Conservation (phyloP, 345 rosid species). For the Eucalyptus melliodora region DNA sequence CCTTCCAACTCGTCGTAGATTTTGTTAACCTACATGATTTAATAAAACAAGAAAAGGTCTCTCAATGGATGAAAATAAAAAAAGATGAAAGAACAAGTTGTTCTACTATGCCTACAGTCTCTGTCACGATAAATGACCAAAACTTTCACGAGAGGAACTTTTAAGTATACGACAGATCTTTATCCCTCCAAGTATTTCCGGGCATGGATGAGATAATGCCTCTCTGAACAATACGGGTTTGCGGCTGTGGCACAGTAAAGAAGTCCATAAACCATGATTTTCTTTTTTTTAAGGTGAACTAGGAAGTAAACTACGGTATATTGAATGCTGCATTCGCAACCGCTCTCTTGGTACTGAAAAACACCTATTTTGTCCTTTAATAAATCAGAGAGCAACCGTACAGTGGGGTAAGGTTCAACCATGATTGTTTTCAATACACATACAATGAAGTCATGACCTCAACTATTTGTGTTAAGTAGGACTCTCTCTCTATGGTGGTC, state of each 20-base stretch:
- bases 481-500: neutral
- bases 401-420: neutral
- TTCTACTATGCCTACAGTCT: neutral
- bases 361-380: neutral
- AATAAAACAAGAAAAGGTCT: neutral
- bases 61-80: neutral
- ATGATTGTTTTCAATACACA: neutral
- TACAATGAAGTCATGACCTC: neutral
- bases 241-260: neutral
- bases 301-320: neutral
- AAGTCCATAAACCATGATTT: neutral
- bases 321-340: neutral
- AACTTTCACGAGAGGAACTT: neutral
- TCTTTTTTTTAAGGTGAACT: neutral
- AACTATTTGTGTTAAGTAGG: neutral
- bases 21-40: conserved; percentile 52
- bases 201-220: neutral
- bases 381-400: neutral
- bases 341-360: neutral
- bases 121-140: neutral
- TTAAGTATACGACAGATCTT: neutral
- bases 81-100: neutral
- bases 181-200: neutral
- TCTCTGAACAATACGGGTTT: neutral
- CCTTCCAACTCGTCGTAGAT: conserved; percentile 58